Evolutionary conservation across 2,329 filamentous ascomycete genomes (phyloP), one percentile per base, ranked within the genome.

Genomic region (Chalara sp.): DNA sequence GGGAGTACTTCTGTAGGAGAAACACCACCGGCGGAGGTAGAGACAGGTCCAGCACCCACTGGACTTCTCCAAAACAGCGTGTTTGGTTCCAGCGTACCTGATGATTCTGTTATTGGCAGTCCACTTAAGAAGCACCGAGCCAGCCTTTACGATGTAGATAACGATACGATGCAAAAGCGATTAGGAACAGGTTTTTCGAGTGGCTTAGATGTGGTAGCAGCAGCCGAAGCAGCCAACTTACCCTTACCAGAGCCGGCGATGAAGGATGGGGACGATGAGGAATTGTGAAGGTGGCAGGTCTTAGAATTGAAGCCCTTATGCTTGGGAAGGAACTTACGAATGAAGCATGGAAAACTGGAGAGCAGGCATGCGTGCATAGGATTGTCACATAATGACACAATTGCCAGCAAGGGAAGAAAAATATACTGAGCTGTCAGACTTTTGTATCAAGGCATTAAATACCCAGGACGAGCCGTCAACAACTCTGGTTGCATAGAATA

Each of bases 91-190:
- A 65, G 76, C 5, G 47, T 65, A 44, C 69, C 69, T 2, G 72
- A 74, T 21, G 76, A 80, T 33, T 65, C 66, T 6, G 65, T 72
- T 5, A 67, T 89, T 28, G 85, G 83, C 46, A 89, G 84, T 57
- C 87, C 87, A 1, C 76, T 88, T 60, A 90, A 90, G 75, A 89
- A 84, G 64, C 84, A 87, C 52, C 76, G 87, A 35, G 79, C 84
- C 1, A 87, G 83, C 59, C 61, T 81, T 29, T 72, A 75, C 6
- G 76, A 72, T 6, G 67, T 72, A 39, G 68, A 75, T 48, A 70
- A 70, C 46, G 69, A 73, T 7, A 55, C 53, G 11, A 53, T 63
- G 47, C 56, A 60, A 41, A 61, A 63, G 47, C 58, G 59, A 30
- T 42, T 64, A 11, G 59, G 56, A 6, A 51, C 53, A 43, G 58